These are phyloP conservation scores for Fusarium subtropicale DNA, from an alignment of 2,329 filamentous ascomycete genomes.

Conservation along the genomic window DNA sequence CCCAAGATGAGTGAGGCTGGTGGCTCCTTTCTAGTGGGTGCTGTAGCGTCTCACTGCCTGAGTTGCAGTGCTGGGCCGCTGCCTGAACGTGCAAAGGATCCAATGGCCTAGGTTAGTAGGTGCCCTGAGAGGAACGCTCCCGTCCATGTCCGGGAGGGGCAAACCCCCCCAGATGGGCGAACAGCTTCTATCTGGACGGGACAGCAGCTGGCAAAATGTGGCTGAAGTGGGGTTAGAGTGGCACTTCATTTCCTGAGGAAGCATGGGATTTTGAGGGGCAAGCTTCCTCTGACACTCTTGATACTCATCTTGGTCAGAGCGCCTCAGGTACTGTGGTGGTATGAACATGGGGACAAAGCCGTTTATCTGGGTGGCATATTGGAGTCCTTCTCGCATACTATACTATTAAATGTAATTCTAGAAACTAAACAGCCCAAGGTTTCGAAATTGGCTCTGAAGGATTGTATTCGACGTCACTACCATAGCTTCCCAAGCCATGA, in stretches of 20 bases:
- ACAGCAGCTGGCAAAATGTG: constrained; percentile 21
- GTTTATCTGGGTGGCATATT: background rate
- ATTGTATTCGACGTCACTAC: constrained; percentile 20
- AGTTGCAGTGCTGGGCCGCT: background rate
- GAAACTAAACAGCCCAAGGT: background rate
- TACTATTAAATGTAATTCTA: background rate
- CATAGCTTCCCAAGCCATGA: constrained; percentile 25
- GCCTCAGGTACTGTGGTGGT: constrained; percentile 25
- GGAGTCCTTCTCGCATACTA: background rate
- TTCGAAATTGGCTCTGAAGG: background rate
- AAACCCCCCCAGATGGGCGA: constrained; percentile 4
- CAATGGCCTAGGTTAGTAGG: background rate
- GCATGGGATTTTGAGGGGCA: constrained; percentile 17
- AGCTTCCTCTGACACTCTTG: constrained; percentile 7
- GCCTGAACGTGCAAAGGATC: background rate
- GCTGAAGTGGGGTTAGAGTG: constrained; percentile 36
- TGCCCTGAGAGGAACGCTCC: constrained; percentile 9
- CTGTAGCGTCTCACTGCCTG: constrained; percentile 2
- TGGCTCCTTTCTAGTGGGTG: background rate
- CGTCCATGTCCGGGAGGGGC: constrained; percentile 11
- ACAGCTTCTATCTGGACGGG: background rate
- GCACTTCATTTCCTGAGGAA: constrained; percentile 33
- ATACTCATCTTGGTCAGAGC: constrained; percentile 16
- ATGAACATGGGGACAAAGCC: constrained; percentile 9
- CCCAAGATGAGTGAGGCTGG: constrained; percentile 22